A percentile compares a stretch with the other conserved stretches of the same genome.
Evolutionary conservation across 2,329 filamentous ascomycete species (phyloP).

Genomic region (Lasiodiplodia theobromae): DNA sequence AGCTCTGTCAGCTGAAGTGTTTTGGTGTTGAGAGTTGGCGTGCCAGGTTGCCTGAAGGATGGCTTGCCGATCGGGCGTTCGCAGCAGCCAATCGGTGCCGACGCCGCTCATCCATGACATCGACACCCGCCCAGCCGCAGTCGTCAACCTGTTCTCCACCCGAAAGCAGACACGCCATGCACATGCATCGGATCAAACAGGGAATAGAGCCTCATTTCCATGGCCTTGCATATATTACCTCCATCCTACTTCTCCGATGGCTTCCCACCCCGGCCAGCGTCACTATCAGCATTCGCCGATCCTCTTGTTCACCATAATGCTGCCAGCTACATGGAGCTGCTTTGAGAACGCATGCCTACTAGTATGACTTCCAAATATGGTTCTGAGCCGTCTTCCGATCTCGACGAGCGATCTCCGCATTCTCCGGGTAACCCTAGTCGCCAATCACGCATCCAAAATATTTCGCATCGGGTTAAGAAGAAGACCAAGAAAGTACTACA

Average conservation of each 20-base stretch:
- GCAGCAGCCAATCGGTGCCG: not conserved
- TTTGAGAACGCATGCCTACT: not conserved
- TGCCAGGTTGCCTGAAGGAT: not conserved
- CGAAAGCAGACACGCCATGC: constrained; percentile 10
- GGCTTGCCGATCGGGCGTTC: not conserved
- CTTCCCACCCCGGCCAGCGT: constrained; percentile 6
- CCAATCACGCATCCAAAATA: constrained; percentile 1
- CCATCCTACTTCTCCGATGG: not conserved
- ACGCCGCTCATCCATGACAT: constrained; percentile 12
- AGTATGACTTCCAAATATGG: not conserved
- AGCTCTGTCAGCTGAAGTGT: not conserved
- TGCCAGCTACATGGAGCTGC: not conserved
- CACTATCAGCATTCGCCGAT: not conserved
- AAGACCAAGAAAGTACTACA: constrained; percentile 29
- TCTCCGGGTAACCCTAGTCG: not conserved
- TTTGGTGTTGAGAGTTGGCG: constrained; percentile 14
- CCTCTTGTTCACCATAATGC: not conserved
- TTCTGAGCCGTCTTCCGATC: not conserved
- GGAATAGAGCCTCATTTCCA: constrained; percentile 9
- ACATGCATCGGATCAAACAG: constrained; percentile 2
- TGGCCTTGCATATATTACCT: not conserved
- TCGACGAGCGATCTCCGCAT: not conserved
- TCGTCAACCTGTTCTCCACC: not conserved
- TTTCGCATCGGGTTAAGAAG: constrained; percentile 21
- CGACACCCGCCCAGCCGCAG: not conserved